Evolutionary conservation across 306 rosid genomes (phyloP).

Genomic region (Pyrus communis): DNA sequence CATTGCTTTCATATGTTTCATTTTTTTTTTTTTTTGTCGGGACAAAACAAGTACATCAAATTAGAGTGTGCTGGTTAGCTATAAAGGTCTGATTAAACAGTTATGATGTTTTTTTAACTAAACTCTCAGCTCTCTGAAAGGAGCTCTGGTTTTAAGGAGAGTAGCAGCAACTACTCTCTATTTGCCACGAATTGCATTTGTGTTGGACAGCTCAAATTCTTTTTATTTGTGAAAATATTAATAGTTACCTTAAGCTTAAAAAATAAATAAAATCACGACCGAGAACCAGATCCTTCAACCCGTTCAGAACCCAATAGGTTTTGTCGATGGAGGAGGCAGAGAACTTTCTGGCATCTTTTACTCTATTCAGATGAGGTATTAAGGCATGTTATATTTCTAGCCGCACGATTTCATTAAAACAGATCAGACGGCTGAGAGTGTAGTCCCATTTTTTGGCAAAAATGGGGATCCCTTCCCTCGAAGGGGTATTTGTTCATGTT

Average conservation of each 20-base stretch:
- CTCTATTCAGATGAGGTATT: too few species aligned
- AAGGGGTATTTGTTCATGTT: not conserved
- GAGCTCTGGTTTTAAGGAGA: not conserved
- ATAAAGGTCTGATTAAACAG: not conserved
- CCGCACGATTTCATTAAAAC: too few species aligned
- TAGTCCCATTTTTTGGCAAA: too few species aligned
- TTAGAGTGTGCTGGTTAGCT: not conserved
- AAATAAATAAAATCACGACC: too few species aligned
- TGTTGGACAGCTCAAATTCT: not conserved
- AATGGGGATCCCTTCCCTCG: too few species aligned
- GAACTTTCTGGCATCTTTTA: too few species aligned
- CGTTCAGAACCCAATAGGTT: too few species aligned
- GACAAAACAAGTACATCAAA: not conserved
- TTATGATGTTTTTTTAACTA: not conserved
- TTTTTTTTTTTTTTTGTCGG: not conserved
- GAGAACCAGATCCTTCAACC: too few species aligned
- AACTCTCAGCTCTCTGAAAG: not conserved
- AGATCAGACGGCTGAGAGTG: too few species aligned
- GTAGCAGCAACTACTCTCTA: not conserved
- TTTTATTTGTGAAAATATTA: not conserved
- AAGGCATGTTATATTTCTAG: too few species aligned
- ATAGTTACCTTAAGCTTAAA: not conserved
- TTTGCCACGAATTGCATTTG: not conserved
- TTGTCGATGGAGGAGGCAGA: too few species aligned
- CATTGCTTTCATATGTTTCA: not conserved